Conservation (phyloP, 306 rosid genomes). For the Acacia confusa region DNA sequence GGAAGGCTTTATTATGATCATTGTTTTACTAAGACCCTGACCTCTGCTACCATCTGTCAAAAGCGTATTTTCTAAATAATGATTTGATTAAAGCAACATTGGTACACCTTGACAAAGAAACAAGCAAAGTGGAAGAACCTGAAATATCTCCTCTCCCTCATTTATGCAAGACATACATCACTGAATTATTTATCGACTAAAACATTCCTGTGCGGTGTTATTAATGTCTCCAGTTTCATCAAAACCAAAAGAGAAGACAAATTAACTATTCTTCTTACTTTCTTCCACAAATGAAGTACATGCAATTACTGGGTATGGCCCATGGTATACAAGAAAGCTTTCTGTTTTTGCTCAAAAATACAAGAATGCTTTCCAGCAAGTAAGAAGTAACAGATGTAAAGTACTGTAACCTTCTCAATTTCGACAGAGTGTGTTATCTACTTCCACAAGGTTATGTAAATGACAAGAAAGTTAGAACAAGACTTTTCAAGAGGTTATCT, state of each 20-base stretch:
- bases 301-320: neutral
- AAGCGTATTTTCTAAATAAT: neutral
- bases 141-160: neutral
- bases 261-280: neutral
- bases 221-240: no score
- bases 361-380: no score
- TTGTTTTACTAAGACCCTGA: neutral
- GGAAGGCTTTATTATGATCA: neutral
- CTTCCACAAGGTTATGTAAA: neutral
- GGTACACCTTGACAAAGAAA: neutral
- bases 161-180: neutral
- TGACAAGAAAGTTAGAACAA: neutral
- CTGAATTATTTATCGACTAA: no score
- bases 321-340: neutral
- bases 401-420: no score
- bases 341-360: no score
- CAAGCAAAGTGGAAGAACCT: neutral
- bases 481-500: neutral
- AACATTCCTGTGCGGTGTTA: no score
- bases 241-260: neutral
- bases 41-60: neutral
- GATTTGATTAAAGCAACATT: neutral
- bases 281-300: no score
- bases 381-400: no score
- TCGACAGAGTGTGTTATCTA: neutral